phyloP scores from a whole-genome alignment of 1,284 basidiomycete species.

The Cryptococcus wingfieldii region DNA sequence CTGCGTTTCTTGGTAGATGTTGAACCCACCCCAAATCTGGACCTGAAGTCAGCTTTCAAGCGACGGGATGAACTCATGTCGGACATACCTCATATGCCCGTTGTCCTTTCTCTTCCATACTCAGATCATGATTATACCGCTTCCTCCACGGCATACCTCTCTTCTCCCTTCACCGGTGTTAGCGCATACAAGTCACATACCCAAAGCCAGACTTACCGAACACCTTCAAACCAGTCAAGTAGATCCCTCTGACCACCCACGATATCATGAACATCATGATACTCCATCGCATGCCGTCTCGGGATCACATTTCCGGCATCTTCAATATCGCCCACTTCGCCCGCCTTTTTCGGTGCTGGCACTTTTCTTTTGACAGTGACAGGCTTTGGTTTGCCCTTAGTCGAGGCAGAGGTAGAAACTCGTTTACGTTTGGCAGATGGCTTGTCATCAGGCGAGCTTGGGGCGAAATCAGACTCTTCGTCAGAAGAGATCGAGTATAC shows the following conservation, averaged over 20 bases:
- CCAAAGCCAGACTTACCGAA: constrained; percentile 27
- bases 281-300: constrained; percentile 27
- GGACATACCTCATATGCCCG: constrained; percentile 47
- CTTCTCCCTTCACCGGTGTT: constrained; percentile 27
- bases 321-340: constrained; percentile 16
- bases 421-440: constrained; percentile 9
- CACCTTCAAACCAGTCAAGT: constrained; percentile 45
- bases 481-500: constrained; percentile 13
- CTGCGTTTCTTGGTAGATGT: background rate
- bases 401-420: background rate
- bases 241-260: constrained; percentile 26
- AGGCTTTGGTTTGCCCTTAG: background rate
- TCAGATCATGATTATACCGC: constrained; percentile 27
- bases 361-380: background rate
- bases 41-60: constrained; percentile 1
- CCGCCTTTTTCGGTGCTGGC: background rate
- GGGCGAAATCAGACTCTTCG: constrained; percentile 17
- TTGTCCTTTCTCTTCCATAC: constrained; percentile 41
- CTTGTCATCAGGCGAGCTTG: constrained; percentile 1
- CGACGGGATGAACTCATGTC: background rate
- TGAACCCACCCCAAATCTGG: constrained; percentile 28
- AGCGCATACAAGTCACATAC: background rate
- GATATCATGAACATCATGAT: constrained; percentile 27
- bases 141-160: constrained; percentile 50
- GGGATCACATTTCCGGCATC: constrained; percentile 13